Evolutionary conservation across 2,329 filamentous ascomycete genomes (phyloP).

Genomic region (Claviceps purpurea): DNA sequence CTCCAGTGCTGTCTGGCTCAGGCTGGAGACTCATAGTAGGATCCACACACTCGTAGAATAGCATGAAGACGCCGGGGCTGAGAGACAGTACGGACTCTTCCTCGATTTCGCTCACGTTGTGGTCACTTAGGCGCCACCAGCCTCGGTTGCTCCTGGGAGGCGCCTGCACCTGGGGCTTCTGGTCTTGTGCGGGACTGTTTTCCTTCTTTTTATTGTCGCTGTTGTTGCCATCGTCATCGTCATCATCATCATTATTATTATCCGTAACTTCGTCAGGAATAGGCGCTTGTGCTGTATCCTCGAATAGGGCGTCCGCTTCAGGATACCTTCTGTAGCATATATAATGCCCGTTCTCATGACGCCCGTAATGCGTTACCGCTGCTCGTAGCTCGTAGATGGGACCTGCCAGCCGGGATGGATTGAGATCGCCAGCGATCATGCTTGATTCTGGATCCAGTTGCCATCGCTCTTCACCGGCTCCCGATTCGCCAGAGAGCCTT

Average conservation of each 20-base stretch:
- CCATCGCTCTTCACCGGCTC: slow-evolving; percentile 49
- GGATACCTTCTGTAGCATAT: slow-evolving; percentile 74
- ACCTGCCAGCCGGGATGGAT: slow-evolving; percentile 38
- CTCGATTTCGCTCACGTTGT: slow-evolving; percentile 61
- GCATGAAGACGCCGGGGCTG: slow-evolving; percentile 75
- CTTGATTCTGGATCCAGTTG: slow-evolving; percentile 52
- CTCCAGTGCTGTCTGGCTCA: slow-evolving; percentile 13
- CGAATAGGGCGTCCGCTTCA: slow-evolving; percentile 6
- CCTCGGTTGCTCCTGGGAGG: slow-evolving; percentile 25
- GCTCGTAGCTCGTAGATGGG: slow-evolving; percentile 66
- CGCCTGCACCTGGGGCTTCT: slow-evolving; percentile 1
- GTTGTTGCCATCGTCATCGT: neutral
- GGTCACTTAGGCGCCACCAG: slow-evolving; percentile 91
- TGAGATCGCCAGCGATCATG: slow-evolving; percentile 51
- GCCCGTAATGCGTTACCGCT: slow-evolving; percentile 76
- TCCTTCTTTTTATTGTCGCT: neutral
- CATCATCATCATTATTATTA: neutral
- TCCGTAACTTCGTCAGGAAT: slow-evolving; percentile 1
- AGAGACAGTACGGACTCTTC: slow-evolving; percentile 63
- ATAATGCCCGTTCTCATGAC: slow-evolving; percentile 93
- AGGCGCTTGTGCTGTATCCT: neutral
- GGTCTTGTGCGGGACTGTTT: slow-evolving; percentile 6
- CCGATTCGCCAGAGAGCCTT: slow-evolving; percentile 8
- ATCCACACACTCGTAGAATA: slow-evolving; percentile 78
- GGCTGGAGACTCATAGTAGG: slow-evolving; percentile 30